phyloP scores from a whole-genome alignment of 139 green algal genomes.

The Raphidocelis subcapitata region DNA sequence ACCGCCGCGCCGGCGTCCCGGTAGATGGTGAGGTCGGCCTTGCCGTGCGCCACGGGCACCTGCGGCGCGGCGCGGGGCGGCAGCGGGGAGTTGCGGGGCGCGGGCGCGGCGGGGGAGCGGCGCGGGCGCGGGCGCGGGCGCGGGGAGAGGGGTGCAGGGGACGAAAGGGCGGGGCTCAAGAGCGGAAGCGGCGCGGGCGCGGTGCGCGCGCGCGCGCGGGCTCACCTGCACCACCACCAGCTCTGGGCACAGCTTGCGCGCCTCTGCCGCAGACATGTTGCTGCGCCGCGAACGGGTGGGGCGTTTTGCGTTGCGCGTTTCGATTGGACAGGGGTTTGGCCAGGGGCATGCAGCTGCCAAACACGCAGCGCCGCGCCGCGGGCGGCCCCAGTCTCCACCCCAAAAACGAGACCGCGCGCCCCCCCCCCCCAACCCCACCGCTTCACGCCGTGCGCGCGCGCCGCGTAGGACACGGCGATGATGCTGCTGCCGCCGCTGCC shows the following conservation, averaged over 20 bases:
- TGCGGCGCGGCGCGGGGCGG: conserved; percentile 53
- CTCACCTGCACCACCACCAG: conserved; percentile 60
- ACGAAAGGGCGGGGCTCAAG: background rate
- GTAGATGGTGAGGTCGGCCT: conserved; percentile 84
- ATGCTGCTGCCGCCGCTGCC: no score
- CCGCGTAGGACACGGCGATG: conserved; percentile 61
- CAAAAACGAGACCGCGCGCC: background rate
- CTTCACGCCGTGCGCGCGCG: conserved; percentile 67
- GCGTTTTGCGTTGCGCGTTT: background rate
- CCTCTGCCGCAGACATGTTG: conserved; percentile 69
- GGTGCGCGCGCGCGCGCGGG: background rate
- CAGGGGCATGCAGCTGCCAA: background rate
- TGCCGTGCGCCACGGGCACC: conserved; percentile 80
- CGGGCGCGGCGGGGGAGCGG: no score
- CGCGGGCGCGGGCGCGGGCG: conserved; percentile 49
- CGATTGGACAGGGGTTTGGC: background rate
- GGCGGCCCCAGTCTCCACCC: background rate
- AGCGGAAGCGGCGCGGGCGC: background rate
- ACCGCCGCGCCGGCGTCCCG: conserved; percentile 44
- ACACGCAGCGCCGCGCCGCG: background rate
- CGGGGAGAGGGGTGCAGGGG: background rate
- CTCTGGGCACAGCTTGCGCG: conserved; percentile 61
- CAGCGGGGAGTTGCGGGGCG: conserved; percentile 18
- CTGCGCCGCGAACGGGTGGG: conserved; percentile 24
- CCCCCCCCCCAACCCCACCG: conserved; percentile 28